These are phyloP conservation scores for Ogataea nakhonphanomensis DNA, from an alignment of 805 yeast genomes.

Conservation along the genomic window DNA sequence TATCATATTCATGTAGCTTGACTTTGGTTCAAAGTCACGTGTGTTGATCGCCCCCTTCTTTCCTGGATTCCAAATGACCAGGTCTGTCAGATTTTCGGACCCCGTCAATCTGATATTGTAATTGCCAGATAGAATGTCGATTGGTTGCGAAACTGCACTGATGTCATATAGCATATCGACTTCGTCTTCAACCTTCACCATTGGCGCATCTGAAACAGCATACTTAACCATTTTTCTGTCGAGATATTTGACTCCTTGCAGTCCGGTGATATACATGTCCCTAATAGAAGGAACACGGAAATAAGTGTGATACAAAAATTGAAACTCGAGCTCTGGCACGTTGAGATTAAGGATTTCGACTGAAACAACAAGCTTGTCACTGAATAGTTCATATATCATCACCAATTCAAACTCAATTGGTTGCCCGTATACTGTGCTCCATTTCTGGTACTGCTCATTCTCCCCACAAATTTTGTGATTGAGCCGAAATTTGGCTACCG, in stretches of 20 bases:
- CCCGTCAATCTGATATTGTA: conserved; percentile 12
- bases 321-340: conserved; percentile 17
- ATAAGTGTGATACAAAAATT: conserved; percentile 21
- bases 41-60: conserved; percentile 12
- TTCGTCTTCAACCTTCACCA: conserved; percentile 14
- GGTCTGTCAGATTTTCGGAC: conserved; percentile 12
- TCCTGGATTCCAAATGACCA: conserved; percentile 26
- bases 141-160: neutral
- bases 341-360: conserved; percentile 12
- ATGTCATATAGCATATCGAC: conserved; percentile 13
- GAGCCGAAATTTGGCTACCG: conserved; percentile 16
- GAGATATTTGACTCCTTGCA: conserved; percentile 12
- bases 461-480: conserved; percentile 2
- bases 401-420: conserved; percentile 14
- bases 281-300: conserved; percentile 16
- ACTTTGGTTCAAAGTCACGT: conserved; percentile 21
- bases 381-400: conserved; percentile 9
- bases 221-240: conserved; percentile 13
- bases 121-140: conserved; percentile 19
- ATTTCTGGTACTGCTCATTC: conserved; percentile 10
- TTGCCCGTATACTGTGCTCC: conserved; percentile 15
- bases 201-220: conserved; percentile 9
- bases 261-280: conserved; percentile 21
- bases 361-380: conserved; percentile 4
- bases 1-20: conserved; percentile 17